Evolutionary conservation across 768 basidiomycete genomes (phyloP).

Genomic region (Strobilomyces dryophilus): DNA sequence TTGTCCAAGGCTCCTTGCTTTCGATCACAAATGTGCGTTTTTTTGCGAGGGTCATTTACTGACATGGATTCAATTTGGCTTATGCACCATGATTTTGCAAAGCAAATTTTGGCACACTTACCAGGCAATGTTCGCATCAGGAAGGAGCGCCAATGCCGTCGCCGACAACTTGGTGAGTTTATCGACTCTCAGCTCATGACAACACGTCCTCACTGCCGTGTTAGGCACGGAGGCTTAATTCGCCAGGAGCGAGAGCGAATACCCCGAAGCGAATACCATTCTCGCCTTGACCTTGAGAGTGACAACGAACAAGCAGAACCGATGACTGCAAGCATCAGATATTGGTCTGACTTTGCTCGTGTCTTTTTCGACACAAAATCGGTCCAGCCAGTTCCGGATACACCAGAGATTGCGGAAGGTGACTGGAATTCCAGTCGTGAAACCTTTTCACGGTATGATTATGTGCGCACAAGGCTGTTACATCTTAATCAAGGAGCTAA

Average conservation of each 20-base stretch:
- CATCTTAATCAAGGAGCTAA: neutral
- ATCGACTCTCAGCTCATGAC: neutral
- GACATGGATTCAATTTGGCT: constrained; percentile 2
- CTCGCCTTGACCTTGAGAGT: constrained; percentile 32
- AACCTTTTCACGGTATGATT: constrained; percentile 48
- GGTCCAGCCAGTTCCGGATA: constrained; percentile 59
- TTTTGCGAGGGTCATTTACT: neutral
- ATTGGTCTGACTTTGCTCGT: constrained; percentile 50
- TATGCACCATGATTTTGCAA: constrained; percentile 3
- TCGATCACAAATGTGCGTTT: constrained; percentile 60
- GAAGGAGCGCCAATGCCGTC: constrained; percentile 20
- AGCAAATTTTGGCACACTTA: constrained; percentile 67
- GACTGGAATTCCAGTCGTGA: constrained; percentile 57
- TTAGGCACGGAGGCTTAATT: constrained; percentile 47
- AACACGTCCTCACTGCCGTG: constrained; percentile 1
- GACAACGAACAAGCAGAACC: constrained; percentile 8
- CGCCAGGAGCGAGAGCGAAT: constrained; percentile 53
- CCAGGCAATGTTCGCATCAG: constrained; percentile 37
- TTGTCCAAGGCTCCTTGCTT: constrained; percentile 62
- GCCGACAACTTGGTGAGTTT: constrained; percentile 20
- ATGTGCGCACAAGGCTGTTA: constrained; percentile 40
- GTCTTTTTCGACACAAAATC: constrained; percentile 61
- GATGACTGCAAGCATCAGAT: constrained; percentile 32
- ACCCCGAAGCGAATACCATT: constrained; percentile 53
- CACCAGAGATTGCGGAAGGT: constrained; percentile 43